These are phyloP conservation scores for Blastobotrys indianensis DNA, from an alignment of 1,139 yeast species.

Conservation along the genomic window DNA sequence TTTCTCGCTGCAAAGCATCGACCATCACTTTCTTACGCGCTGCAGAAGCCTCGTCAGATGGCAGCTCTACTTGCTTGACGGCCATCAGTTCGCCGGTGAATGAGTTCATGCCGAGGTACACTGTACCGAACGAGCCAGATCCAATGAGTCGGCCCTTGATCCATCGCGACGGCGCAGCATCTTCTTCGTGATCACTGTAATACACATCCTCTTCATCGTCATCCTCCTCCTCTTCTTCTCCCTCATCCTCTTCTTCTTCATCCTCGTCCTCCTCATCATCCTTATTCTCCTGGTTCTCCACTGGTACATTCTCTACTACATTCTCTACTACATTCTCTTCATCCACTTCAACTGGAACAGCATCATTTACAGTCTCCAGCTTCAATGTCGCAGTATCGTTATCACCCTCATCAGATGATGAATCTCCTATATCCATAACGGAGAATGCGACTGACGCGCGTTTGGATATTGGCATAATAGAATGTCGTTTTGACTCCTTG, in stretches of 20 bases:
- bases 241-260: constrained; percentile 1
- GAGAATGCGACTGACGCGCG: too few relatives aligned
- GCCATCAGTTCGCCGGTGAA: constrained; percentile 95
- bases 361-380: not conserved
- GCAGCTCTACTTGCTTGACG: constrained; percentile 82
- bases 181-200: constrained; percentile 25
- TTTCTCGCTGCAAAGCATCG: constrained; percentile 81
- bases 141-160: constrained; percentile 90
- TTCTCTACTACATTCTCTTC: constrained; percentile 18
- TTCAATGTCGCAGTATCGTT: too few relatives aligned
- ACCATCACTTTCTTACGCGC: constrained; percentile 58
- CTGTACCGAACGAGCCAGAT: constrained; percentile 92
- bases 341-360: constrained; percentile 21
- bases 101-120: constrained; percentile 86
- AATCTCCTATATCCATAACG: too few relatives aligned
- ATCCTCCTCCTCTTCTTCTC: not conserved
- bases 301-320: not conserved
- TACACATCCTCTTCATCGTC: constrained; percentile 6
- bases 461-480: not conserved
- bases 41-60: constrained; percentile 37
- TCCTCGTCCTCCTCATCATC: not conserved
- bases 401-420: not conserved
- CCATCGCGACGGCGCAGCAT: constrained; percentile 73
- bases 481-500: not conserved
- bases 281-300: not conserved